A percentile compares a stretch with the other conserved stretches of the same genome.
Evolutionary conservation across 495 filamentous ascomycete genomes (phyloP).

Genomic region (Extremus antarcticus): DNA sequence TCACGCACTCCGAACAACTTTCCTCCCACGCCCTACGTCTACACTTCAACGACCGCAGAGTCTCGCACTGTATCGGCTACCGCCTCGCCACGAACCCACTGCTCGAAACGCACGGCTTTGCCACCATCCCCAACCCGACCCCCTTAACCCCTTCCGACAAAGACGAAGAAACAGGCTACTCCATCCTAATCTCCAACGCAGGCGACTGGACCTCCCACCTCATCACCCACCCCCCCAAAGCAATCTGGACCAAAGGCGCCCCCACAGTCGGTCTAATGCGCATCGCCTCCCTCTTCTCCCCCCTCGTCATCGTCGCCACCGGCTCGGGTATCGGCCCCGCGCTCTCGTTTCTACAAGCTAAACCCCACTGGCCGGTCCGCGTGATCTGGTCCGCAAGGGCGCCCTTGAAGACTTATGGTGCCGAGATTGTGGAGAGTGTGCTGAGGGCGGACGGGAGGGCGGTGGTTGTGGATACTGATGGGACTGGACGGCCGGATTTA

Average conservation of each 20-base stretch:
- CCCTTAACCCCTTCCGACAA: conserved; percentile 10
- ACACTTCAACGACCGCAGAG: conserved; percentile 45
- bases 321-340: conserved; percentile 73
- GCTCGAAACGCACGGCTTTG: conserved; percentile 73
- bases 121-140: conserved; percentile 50
- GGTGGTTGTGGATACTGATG: conserved; percentile 44
- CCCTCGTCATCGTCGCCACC: conserved; percentile 65
- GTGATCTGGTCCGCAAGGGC: conserved; percentile 50
- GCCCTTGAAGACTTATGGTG: conserved; percentile 44
- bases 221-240: conserved; percentile 49
- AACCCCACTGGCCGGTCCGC: conserved; percentile 39
- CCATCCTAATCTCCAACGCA: conserved; percentile 62
- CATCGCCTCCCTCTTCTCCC: conserved; percentile 56
- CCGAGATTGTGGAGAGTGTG: conserved; percentile 41
- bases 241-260: conserved; percentile 45
- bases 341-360: conserved; percentile 38
- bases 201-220: conserved; percentile 70
- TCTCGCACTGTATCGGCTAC: conserved; percentile 30
- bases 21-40: conserved; percentile 62
- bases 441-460: conserved; percentile 41
- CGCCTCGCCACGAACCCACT: conserved; percentile 48
- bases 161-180: conserved; percentile 40
- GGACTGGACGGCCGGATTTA: conserved; percentile 42
- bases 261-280: conserved; percentile 61
- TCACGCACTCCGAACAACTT: conserved; percentile 47